These are phyloP conservation scores for Mycena maculata DNA, from an alignment of 768 basidiomycete species.

Conservation along the genomic window DNA sequence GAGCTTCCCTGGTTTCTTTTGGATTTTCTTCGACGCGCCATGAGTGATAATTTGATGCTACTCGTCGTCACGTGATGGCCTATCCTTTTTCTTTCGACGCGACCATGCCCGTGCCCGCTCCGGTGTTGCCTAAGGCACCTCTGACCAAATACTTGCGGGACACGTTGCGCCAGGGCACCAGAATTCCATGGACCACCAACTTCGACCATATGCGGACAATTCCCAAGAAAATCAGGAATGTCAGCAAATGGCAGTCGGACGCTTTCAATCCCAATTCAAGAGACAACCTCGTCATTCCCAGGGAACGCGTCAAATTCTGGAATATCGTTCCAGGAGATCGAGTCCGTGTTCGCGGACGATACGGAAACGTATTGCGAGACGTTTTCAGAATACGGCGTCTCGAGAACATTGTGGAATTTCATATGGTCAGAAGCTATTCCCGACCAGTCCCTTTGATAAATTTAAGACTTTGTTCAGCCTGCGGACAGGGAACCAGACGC, in stretches of 20 bases:
- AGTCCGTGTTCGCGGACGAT: slow-evolving; percentile 76
- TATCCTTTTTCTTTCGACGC: not conserved
- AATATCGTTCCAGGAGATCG: slow-evolving; percentile 89
- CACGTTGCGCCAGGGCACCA: slow-evolving; percentile 20
- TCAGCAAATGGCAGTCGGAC: slow-evolving; percentile 5
- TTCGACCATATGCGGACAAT: slow-evolving; percentile 30
- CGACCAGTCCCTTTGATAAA: not conserved
- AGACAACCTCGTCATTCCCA: slow-evolving; percentile 41
- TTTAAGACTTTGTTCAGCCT: slow-evolving; percentile 16
- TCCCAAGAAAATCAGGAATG: slow-evolving; percentile 22
- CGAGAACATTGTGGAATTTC: slow-evolving; percentile 46
- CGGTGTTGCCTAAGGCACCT: slow-evolving; percentile 28
- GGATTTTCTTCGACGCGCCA: not conserved
- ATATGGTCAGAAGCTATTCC: not conserved
- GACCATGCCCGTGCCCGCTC: not conserved
- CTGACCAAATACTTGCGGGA: slow-evolving; percentile 13
- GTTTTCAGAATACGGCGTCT: slow-evolving; percentile 77
- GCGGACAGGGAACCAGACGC: not conserved
- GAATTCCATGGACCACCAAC: slow-evolving; percentile 33
- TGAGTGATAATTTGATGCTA: too few species aligned
- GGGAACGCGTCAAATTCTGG: slow-evolving; percentile 86
- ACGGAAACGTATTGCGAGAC: slow-evolving; percentile 68
- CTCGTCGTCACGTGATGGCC: not conserved
- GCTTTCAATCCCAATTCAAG: slow-evolving; percentile 19
- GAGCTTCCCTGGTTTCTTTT: too few species aligned